Percentiles rank a stretch among this genome's conserved stretches.
phyloP scores from a whole-genome alignment of 208 protist genomes.

The Acanthamoeba divionensis region DNA sequence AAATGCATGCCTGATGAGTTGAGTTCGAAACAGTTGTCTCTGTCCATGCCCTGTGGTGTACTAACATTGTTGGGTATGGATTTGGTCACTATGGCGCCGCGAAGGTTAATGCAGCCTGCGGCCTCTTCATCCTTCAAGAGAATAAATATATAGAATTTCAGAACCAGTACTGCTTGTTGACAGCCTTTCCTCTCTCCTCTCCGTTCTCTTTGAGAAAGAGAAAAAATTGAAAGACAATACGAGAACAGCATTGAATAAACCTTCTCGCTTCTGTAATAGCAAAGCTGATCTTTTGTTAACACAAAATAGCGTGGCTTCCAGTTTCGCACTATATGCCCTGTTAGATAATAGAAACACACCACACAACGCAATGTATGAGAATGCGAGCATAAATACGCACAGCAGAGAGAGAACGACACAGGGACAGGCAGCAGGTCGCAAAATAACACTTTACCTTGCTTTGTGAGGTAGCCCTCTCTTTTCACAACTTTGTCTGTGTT shows the following conservation, averaged over 20 bases:
- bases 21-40: conserved; percentile 35
- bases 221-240: too few relatives aligned
- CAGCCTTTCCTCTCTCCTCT: too few relatives aligned
- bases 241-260: neutral
- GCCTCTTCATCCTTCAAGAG: neutral
- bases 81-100: neutral
- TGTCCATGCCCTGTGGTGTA: neutral
- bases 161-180: too few relatives aligned
- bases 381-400: too few relatives aligned
- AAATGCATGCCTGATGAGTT: neutral
- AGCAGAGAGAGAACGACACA: too few relatives aligned
- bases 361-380: neutral
- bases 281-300: conserved; percentile 65
- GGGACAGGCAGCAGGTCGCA: neutral
- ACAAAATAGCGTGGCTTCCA: conserved; percentile 73
- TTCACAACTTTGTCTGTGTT: too few relatives aligned
- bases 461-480: conserved; percentile 68
- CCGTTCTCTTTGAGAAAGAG: too few relatives aligned
- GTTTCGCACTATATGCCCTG: conserved; percentile 71
- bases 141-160: too few relatives aligned
- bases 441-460: conserved; percentile 63
- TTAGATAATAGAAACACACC: neutral
- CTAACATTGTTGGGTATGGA: neutral
- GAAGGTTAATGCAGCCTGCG: conserved; percentile 31
- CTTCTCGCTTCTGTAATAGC: conserved; percentile 68